phyloP scores from a whole-genome alignment of 2,329 filamentous ascomycete genomes.

The Rhytidhysteron rufulum region DNA sequence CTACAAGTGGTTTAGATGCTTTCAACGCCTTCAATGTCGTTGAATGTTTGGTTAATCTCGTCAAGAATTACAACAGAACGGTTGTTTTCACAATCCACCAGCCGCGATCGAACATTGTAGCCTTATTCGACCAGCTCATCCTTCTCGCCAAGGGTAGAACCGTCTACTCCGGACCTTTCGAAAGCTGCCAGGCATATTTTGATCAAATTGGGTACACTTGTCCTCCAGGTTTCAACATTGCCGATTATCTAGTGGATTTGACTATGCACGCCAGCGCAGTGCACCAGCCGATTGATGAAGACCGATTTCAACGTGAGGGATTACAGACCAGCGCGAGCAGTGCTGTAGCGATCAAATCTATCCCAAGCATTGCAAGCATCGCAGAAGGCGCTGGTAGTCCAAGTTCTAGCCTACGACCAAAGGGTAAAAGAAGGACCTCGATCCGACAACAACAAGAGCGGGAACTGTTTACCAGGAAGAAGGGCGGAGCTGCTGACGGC shows the following conservation, averaged over 20 bases:
- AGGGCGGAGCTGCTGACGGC: conserved; percentile 51
- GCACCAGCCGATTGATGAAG: conserved; percentile 52
- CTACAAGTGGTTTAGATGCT: conserved; percentile 91
- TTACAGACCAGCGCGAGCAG: conserved; percentile 77
- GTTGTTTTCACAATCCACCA: conserved; percentile 99
- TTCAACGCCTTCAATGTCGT: conserved; percentile 98
- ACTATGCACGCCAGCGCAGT: conserved; percentile 86
- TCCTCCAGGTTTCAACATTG: conserved; percentile 96
- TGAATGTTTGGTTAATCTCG: conserved; percentile 89
- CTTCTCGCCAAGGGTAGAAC: conserved; percentile 83
- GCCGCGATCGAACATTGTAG: conserved; percentile 95
- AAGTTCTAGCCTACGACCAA: conserved; percentile 62
- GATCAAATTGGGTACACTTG: conserved; percentile 88
- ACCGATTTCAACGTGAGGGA: conserved; percentile 59
- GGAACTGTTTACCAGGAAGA: conserved; percentile 83
- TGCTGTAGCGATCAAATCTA: conserved; percentile 82
- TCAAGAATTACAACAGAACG: conserved; percentile 94
- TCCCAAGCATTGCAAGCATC: conserved; percentile 73
- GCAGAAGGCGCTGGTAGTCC: conserved; percentile 56
- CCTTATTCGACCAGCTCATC: conserved; percentile 90
- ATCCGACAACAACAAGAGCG: conserved; percentile 82
- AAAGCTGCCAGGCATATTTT: conserved; percentile 86
- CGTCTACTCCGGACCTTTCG: conserved; percentile 90
- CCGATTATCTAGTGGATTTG: conserved; percentile 93
- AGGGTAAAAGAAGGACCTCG: conserved; percentile 70